Percentiles rank a stretch among this genome's conserved stretches.
Evolutionary conservation across 129 eudicot species (phyloP).

Genomic region (Rutidosis leptorrhynchoides): DNA sequence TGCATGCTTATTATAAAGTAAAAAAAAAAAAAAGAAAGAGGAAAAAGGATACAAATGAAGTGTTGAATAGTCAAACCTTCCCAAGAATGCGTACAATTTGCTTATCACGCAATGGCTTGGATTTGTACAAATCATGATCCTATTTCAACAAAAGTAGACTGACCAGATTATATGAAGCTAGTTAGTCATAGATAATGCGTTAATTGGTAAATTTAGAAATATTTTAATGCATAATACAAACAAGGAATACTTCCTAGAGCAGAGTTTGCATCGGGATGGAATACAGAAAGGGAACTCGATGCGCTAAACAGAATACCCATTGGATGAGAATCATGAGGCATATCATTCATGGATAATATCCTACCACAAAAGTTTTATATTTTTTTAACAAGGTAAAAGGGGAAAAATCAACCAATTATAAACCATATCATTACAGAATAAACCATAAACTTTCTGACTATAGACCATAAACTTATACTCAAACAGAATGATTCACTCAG

Average conservation of each 20-base stretch:
- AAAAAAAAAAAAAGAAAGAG: not conserved
- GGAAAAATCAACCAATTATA: not conserved
- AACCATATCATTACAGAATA: not conserved
- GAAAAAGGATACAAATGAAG: slow-evolving; percentile 1
- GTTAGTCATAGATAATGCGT: not conserved
- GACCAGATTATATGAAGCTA: not conserved
- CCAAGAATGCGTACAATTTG: slow-evolving; percentile 97
- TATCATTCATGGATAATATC: slow-evolving; percentile 94
- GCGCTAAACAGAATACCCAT: slow-evolving; percentile 99
- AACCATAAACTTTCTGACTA: too few species aligned
- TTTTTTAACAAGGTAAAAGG: not conserved
- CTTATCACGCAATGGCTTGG: slow-evolving; percentile 92
- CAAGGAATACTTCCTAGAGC: slow-evolving; percentile 65
- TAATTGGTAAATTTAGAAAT: not conserved
- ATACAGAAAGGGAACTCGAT: slow-evolving; percentile 91
- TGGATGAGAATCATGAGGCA: slow-evolving; percentile 99
- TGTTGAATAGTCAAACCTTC: slow-evolving; percentile 47
- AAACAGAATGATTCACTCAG: too few species aligned
- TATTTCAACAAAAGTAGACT: slow-evolving; percentile 23
- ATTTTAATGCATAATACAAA: not conserved
- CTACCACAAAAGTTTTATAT: slow-evolving; percentile 42
- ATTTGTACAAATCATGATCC: slow-evolving; percentile 96
- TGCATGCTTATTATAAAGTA: slow-evolving; percentile 48
- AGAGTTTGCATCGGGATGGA: slow-evolving; percentile 99
- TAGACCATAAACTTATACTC: too few species aligned